These are phyloP conservation scores for Schizophyllum amplum DNA, from an alignment of 1,284 basidiomycete genomes.

Conservation along the genomic window DNA sequence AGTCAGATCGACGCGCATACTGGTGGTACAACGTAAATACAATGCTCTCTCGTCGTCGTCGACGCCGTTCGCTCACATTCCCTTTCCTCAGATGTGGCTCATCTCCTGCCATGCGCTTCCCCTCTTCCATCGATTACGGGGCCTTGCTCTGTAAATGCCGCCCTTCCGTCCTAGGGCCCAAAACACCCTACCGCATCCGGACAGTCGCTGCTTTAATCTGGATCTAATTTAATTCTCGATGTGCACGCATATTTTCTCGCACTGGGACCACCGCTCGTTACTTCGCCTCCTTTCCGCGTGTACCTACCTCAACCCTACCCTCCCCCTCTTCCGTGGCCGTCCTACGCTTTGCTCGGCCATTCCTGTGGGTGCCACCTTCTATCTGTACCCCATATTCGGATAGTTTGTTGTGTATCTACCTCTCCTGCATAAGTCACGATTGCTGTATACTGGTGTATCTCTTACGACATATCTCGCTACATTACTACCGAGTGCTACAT, in stretches of 20 bases:
- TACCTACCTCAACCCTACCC: background rate
- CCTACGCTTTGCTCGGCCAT: background rate
- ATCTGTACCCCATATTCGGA: background rate
- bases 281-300: background rate
- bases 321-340: too few relatives aligned
- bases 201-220: background rate
- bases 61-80: background rate
- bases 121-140: conserved; percentile 2
- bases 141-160: background rate
- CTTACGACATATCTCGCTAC: too few relatives aligned
- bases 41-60: background rate
- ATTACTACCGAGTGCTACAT: too few relatives aligned
- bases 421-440: background rate
- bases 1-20: conserved; percentile 8
- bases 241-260: background rate
- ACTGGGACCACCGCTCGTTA: background rate
- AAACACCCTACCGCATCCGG: background rate
- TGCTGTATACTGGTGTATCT: too few relatives aligned
- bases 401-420: background rate
- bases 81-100: conserved; percentile 6
- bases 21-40: conserved; percentile 13
- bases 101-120: conserved; percentile 4
- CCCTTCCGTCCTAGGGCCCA: background rate
- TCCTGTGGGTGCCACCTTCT: background rate
- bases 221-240: background rate